phyloP scores from a whole-genome alignment of 305 asterid species.

The Solanum hybrid region DNA sequence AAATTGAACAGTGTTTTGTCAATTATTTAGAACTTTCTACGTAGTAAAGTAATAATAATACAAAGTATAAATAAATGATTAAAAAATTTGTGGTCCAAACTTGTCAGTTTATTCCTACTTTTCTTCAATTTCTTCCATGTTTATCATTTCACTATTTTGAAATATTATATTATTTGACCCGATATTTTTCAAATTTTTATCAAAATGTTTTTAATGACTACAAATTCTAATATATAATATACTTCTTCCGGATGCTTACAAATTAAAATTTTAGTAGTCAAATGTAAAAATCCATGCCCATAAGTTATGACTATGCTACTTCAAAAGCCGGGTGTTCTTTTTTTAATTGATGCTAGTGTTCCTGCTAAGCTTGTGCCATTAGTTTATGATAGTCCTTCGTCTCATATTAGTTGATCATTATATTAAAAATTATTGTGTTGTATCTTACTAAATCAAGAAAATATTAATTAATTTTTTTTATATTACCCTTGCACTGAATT shows the following conservation, averaged over 20 bases:
- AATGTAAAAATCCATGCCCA: no score
- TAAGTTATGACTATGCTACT: background rate
- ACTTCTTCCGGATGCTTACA: background rate
- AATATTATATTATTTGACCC: background rate
- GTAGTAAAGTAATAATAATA: background rate
- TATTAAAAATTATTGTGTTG: no score
- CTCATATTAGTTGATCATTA: accelerated
- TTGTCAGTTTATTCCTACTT: background rate
- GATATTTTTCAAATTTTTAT: background rate
- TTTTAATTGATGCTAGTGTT: no score
- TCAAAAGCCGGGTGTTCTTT: no score
- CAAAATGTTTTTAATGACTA: background rate
- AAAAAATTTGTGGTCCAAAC: background rate
- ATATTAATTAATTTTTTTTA: no score
- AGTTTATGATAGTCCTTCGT: no score
- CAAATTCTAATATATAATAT: background rate
- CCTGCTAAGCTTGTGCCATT: no score
- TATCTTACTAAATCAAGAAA: no score
- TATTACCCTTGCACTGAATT: no score
- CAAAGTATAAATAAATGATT: background rate
- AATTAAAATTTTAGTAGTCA: no score
- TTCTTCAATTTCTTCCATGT: background rate
- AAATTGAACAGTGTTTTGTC: background rate
- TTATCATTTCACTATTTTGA: background rate
- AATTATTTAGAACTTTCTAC: background rate